Conservation (phyloP, 495 filamentous ascomycete species). For the Thermochaetoides thermophila region DNA sequence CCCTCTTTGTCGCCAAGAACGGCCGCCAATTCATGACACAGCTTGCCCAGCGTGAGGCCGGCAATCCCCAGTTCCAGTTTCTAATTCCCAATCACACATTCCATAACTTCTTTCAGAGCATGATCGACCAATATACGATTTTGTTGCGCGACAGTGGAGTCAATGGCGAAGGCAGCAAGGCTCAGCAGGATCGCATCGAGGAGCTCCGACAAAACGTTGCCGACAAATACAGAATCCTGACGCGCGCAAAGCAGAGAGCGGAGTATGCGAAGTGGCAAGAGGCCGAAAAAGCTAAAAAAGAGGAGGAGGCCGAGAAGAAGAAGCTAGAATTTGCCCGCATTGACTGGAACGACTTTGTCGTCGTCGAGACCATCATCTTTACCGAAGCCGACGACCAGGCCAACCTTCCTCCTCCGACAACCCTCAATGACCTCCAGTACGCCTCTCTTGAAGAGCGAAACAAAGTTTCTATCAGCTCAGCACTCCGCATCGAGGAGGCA, state of each 20-base stretch:
- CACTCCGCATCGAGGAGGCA: constrained; percentile 84
- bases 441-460: constrained; percentile 91
- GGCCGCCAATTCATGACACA: constrained; percentile 82
- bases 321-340: constrained; percentile 75
- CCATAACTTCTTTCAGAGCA: constrained; percentile 81
- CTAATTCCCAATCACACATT: constrained; percentile 88
- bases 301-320: constrained; percentile 77
- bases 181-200: constrained; percentile 51
- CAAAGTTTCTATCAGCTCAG: constrained; percentile 64
- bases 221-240: constrained; percentile 67
- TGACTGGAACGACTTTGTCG: constrained; percentile 95
- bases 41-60: constrained; percentile 69
- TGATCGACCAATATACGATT: constrained; percentile 89
- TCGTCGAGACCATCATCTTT: constrained; percentile 93
- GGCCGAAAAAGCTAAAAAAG: constrained; percentile 74
- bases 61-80: constrained; percentile 96
- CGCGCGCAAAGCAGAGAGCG: constrained; percentile 65
- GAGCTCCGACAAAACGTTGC: constrained; percentile 64
- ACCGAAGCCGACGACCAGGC: constrained; percentile 75
- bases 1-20: constrained; percentile 79
- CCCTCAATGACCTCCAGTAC: constrained; percentile 78
- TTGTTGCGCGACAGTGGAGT: constrained; percentile 57
- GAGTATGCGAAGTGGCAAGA: constrained; percentile 79
- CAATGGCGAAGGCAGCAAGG: constrained; percentile 47
- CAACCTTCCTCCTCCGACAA: constrained; percentile 77